Evolutionary conservation across 2,329 filamentous ascomycete species (phyloP).

Genomic region (Penicillium sp.): DNA sequence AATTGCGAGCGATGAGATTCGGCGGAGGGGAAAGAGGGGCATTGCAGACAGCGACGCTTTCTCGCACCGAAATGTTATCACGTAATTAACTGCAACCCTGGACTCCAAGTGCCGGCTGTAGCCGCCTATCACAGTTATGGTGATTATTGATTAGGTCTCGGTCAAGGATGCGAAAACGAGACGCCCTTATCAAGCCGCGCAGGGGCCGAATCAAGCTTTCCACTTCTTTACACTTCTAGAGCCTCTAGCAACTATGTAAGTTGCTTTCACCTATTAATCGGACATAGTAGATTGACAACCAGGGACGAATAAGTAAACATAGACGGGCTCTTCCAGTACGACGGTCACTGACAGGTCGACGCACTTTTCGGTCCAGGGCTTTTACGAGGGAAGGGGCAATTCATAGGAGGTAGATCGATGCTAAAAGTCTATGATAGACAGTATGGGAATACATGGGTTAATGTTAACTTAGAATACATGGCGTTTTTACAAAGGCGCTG

Average conservation of each 20-base stretch:
- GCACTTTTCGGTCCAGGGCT: background rate
- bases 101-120: slow-evolving; percentile 13
- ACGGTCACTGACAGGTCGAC: background rate
- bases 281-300: too few relatives aligned
- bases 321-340: background rate
- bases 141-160: slow-evolving; percentile 2
- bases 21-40: slow-evolving; percentile 35
- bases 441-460: slow-evolving; percentile 16
- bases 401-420: background rate
- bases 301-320: too few relatives aligned
- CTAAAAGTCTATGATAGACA: slow-evolving; percentile 5
- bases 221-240: background rate
- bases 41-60: slow-evolving; percentile 18
- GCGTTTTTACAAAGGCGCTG: slow-evolving; percentile 17
- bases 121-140: slow-evolving; percentile 17
- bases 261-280: too few relatives aligned
- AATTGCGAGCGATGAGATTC: slow-evolving; percentile 26
- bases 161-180: background rate
- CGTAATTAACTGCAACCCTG: slow-evolving; percentile 20
- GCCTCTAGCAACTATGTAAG: background rate
- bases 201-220: background rate
- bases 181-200: background rate
- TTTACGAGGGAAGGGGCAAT: background rate
- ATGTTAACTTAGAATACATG: slow-evolving; percentile 25
- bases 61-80: slow-evolving; percentile 17